Percentiles rank a stretch among this genome's conserved stretches.
Conservation (phyloP, 2,329 filamentous ascomycete genomes). For the Phyllosticta citrichinensis region DNA sequence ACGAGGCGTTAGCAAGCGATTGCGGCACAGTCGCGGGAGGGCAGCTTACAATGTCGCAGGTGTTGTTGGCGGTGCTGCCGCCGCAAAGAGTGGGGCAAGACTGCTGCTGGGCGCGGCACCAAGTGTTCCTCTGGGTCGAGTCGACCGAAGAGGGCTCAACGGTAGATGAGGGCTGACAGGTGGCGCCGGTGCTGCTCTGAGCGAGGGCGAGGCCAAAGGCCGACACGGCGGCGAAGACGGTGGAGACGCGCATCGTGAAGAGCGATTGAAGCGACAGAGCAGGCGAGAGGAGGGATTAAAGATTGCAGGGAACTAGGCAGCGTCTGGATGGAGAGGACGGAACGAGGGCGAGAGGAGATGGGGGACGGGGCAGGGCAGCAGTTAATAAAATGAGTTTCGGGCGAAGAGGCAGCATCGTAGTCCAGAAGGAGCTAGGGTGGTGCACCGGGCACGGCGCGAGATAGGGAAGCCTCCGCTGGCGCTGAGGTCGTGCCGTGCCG, state of each 20-base stretch:
- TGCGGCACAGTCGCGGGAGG: background rate
- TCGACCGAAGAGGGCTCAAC: conserved; percentile 29
- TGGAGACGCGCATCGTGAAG: conserved; percentile 9
- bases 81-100: conserved; percentile 52
- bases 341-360: background rate
- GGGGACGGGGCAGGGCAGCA: conserved; percentile 2
- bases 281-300: conserved; percentile 1
- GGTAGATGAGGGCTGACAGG: background rate
- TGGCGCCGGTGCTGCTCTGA: background rate
- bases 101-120: conserved; percentile 51
- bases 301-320: conserved; percentile 2
- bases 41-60: conserved; percentile 46
- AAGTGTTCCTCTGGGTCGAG: conserved; percentile 31
- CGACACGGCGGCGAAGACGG: conserved; percentile 4
- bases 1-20: conserved; percentile 16
- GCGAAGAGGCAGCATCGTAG: conserved; percentile 9
- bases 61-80: conserved; percentile 39
- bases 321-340: background rate
- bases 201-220: conserved; percentile 8
- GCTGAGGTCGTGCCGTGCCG: background rate
- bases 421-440: conserved; percentile 10
- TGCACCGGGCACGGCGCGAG: background rate
- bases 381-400: conserved; percentile 10
- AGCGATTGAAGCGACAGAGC: background rate
- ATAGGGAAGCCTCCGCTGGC: background rate